Evolutionary conservation across 805 yeast species (phyloP), one percentile per base, ranked within the genome.

Genomic region (Wickerhamomyces queroliae): DNA sequence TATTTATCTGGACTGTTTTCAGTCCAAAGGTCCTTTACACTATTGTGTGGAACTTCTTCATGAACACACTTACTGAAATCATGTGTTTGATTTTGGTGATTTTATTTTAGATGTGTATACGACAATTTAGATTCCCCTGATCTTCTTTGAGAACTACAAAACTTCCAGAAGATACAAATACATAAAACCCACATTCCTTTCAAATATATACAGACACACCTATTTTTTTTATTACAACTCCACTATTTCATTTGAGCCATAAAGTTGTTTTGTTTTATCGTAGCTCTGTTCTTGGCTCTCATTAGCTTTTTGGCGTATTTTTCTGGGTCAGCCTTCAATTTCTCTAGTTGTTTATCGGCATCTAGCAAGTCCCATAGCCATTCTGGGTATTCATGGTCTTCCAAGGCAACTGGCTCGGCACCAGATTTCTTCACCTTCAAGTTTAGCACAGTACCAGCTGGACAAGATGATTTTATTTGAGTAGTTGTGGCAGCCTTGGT

Each of bases 1-100:
- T 93, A 41, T 93, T 93, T 57, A 84, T 93, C 9, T 93, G 99
- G 99, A 90, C 98, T 2, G 99, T 93, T 7, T 93, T 93, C 64
- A 85, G 95, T 37, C 99, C 99, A 1, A 91, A 90, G 53, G 59
- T 93, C 5, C 70, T 95, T 26, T 93, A 83, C 57, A 80, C 82
- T 48, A 76, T 78, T 2, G 79, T 80, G 3, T 93, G 98, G 98
- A 64, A 73, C 24, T 40, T 75, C 4, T 64, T 77, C 33, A 65
- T 79, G 69, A 61, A 60, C 50, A 33, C 64, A 38, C 39, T 80
- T 39, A 35, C 41, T 10, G 55, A 52, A 32, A 6, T 39, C 5
- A 2, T 44, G 1, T 34, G 45, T 7, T 21, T 44, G 2, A 16
- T 28, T 2, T 13, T 48, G 1, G 45, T 43, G 21, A 29, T 31